Percentiles rank a stretch among this genome's conserved stretches.
Evolutionary conservation across 140 eudicot genomes (phyloP).

Genomic region (Erigeron philadelphicus): DNA sequence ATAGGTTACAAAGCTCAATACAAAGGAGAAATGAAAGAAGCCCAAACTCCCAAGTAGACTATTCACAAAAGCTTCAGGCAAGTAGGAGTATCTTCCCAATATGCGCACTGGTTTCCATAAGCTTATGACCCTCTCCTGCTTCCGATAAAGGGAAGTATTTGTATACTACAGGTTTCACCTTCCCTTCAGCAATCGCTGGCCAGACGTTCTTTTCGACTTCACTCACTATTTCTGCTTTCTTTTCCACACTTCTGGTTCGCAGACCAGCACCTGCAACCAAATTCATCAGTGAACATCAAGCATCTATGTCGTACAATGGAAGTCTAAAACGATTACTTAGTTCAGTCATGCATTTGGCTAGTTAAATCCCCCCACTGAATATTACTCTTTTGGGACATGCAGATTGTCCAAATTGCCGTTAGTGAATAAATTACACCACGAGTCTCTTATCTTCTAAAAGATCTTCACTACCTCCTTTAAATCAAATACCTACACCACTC

Average conservation of each 20-base stretch:
- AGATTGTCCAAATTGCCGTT: no score
- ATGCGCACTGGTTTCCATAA: slow-evolving; percentile 74
- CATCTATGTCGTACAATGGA: background rate
- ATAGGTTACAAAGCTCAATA: background rate
- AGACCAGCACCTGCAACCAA: slow-evolving; percentile 68
- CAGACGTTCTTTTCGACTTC: slow-evolving; percentile 83
- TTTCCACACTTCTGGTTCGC: slow-evolving; percentile 60
- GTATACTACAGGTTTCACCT: slow-evolving; percentile 59
- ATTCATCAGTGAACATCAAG: background rate
- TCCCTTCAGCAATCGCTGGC: slow-evolving; percentile 63
- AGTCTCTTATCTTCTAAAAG: no score
- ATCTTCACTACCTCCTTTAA: no score
- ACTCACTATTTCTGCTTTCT: slow-evolving; percentile 70
- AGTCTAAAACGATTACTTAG: no score
- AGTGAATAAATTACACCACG: no score
- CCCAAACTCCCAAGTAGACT: slow-evolving; percentile 1
- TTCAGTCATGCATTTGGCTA: background rate
- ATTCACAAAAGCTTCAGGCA: slow-evolving; percentile 29
- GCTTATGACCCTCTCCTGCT: slow-evolving; percentile 67
- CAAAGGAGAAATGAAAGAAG: background rate
- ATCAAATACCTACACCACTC: no score
- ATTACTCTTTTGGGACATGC: no score
- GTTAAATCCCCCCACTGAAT: no score
- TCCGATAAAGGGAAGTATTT: slow-evolving; percentile 50
- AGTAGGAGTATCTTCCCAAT: slow-evolving; percentile 64